These are phyloP conservation scores for Silybum marianum DNA, from an alignment of 129 eudicot genomes.

Conservation along the genomic window DNA sequence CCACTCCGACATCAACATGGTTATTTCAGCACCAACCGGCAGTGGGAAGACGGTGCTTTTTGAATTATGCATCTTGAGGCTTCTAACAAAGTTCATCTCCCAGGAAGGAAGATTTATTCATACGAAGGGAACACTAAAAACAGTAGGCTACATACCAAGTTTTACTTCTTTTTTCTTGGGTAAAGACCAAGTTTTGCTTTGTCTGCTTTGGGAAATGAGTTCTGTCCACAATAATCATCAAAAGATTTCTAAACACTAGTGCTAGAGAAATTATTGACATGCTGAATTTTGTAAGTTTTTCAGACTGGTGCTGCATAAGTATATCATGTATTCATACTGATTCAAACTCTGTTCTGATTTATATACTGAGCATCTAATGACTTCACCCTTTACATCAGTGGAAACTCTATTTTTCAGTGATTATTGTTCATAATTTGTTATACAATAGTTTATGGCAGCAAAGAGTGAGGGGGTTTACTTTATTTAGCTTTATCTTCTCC, in stretches of 20 bases:
- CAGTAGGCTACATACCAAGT: conserved; percentile 57
- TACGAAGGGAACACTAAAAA: conserved; percentile 78
- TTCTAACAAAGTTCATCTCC: conserved; percentile 78
- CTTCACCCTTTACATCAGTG: conserved; percentile 19
- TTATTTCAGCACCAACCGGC: conserved; percentile 98
- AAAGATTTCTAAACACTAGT: conserved; percentile 12
- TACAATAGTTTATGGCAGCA: conserved; percentile 10
- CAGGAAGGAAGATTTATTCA: conserved; percentile 71
- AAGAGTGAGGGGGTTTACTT: conserved; percentile 12
- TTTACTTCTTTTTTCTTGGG: conserved; percentile 13
- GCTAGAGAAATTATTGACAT: background rate
- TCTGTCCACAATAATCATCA: conserved; percentile 6
- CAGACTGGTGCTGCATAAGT: conserved; percentile 14
- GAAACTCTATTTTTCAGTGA: conserved; percentile 17
- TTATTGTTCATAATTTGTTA: conserved; percentile 4
- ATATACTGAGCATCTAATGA: conserved; percentile 3
- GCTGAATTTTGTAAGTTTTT: conserved; percentile 3
- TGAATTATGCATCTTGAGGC: conserved; percentile 94
- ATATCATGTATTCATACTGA: background rate
- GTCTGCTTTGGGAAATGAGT: conserved; percentile 18
- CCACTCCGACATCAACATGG: conserved; percentile 93
- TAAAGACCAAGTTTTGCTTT: conserved; percentile 24
- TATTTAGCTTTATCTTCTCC: conserved; percentile 15
- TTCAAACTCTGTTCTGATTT: conserved; percentile 24
- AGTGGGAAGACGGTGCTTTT: conserved; percentile 99